phyloP scores from a whole-genome alignment of 1,139 yeast genomes.

The Blastobotrys raffinosifermentans region DNA sequence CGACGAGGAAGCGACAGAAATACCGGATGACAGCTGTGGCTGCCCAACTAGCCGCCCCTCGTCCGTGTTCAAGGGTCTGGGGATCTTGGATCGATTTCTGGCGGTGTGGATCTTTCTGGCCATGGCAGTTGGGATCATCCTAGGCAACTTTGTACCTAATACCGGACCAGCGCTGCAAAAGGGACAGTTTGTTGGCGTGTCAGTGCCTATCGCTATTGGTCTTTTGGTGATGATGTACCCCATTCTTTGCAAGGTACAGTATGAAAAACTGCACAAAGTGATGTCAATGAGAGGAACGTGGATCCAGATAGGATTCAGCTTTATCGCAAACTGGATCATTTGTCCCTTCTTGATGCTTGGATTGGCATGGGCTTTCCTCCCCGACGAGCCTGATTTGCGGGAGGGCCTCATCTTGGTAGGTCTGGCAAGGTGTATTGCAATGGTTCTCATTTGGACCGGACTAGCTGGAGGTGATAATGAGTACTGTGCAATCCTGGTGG shows the following conservation, averaged over 20 bases:
- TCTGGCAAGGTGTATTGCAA: constrained; percentile 56
- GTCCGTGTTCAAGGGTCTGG: constrained; percentile 6
- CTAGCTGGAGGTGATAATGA: constrained; percentile 49
- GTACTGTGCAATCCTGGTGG: constrained; percentile 49
- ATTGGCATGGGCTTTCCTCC: constrained; percentile 49
- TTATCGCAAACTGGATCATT: constrained; percentile 49
- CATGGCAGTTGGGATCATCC: constrained; percentile 29
- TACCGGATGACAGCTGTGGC: too few species aligned
- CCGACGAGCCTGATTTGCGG: constrained; percentile 45
- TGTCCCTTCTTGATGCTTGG: constrained; percentile 54
- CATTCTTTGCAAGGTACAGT: constrained; percentile 49
- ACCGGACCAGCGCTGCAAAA: constrained; percentile 20
- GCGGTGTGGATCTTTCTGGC: constrained; percentile 30
- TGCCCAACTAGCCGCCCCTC: too few species aligned
- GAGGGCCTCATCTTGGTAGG: constrained; percentile 56
- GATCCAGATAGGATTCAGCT: constrained; percentile 38
- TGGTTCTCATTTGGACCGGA: constrained; percentile 59
- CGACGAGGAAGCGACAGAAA: too few species aligned
- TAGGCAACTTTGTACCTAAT: constrained; percentile 29
- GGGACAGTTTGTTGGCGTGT: constrained; percentile 28
- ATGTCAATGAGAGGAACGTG: constrained; percentile 27
- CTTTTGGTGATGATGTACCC: constrained; percentile 56
- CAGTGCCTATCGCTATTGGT: constrained; percentile 48
- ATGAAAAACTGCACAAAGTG: constrained; percentile 38
- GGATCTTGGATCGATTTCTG: constrained; percentile 24